Base-by-base conservation (phyloP, 768 basidiomycete genomes). In the Mycena floridula region DNA sequence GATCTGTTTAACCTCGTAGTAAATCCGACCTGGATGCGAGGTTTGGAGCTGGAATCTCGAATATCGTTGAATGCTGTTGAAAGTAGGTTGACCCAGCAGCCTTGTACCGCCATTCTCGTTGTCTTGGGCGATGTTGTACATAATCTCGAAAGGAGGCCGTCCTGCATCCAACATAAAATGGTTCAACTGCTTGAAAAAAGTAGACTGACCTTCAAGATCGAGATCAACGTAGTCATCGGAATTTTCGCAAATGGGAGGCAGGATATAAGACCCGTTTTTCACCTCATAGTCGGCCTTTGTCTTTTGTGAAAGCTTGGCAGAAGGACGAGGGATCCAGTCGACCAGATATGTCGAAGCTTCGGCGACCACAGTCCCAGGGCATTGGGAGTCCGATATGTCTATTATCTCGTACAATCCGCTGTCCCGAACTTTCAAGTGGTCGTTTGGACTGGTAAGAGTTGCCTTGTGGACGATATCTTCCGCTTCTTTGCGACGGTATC, bases 101-200 rank as follows among this genome's bases (percentile, higher is more conserved):
- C 70, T 78, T 2, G 80, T 85, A 5, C 79, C 83, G 4, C 88
- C 85, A 15, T 69, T 67, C 7, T 83, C 85, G 43, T 68, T 73
- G 42, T 82, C 74, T 58, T 78, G 75, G 1, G 85, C 89, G 43
- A 91, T 79, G 51, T 89, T 87, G 62, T 94, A 96, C 75, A 79
- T 84, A 50, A 95, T 82, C 59, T 95, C 85, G 76, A 94, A 97
- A 0, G 93, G 93, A n/a, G 90, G 82, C 18, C 82, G 81, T 41
- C 93, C 93, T 88, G 54, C 22, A 22, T 25, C 11, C 13, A 8
- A 25, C 15, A 3, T 35, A 35, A 15, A 35, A 7, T 26, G 15
- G n/a, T 39, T 5, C 15, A 4, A 24, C 9, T 25, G 20, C 26
- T 27, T 3, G 40, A 25, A 27, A 13, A 37, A 15, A 20, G 16